Base-by-base conservation (phyloP, 1,284 basidiomycete species). In the Flammula alnicola region DNA sequence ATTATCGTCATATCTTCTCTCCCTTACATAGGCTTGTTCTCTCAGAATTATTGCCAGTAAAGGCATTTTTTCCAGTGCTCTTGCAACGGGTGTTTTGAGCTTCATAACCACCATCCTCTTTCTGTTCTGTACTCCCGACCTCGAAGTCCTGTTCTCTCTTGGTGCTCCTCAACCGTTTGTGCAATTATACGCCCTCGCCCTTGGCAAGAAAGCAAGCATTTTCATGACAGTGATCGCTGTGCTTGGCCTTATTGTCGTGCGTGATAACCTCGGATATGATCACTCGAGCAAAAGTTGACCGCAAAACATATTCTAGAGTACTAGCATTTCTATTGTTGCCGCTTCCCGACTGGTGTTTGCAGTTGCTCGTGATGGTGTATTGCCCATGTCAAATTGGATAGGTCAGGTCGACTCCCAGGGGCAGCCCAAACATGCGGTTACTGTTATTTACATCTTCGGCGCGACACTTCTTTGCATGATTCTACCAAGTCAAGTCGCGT, bases 81-180 rank as follows among this genome's bases (percentile, higher is more conserved):
- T 91, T 17, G 84, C 87, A 9, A 91, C 90, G 0, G 91, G 87
- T 6, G 64, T 86, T 16, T 66, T 90, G 22, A 88, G 88, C 1
- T 91, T 93, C 62, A 70, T 79, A 37, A 86, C 88, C 14, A 80
- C 82, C 1, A 89, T 94, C 52, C 73, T 94, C 17, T 93, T 93
- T 73, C 69, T 93, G 20, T 94, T 93, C 69, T 94, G 91, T 70
- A 88, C 84, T 2, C 91, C 92, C 5, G 81, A 87, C 59, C 75
- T 92, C 52, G 79, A 91, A 54, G 79, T 79, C 0, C 68, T 93
- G 25, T 92, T 92, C 64, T 70, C 83, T 1, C 73, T 93, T 30
- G 70, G 79, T 26, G 90, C 91, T 0, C 92, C 92, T 0, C 92
- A 95, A 61, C 92, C 92, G 1, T 95, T 94, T 59, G 92, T 94